A percentile compares a stretch with the other conserved stretches of the same genome.
phyloP scores from a whole-genome alignment of 805 yeast species.

The Ogataea kodamae region DNA sequence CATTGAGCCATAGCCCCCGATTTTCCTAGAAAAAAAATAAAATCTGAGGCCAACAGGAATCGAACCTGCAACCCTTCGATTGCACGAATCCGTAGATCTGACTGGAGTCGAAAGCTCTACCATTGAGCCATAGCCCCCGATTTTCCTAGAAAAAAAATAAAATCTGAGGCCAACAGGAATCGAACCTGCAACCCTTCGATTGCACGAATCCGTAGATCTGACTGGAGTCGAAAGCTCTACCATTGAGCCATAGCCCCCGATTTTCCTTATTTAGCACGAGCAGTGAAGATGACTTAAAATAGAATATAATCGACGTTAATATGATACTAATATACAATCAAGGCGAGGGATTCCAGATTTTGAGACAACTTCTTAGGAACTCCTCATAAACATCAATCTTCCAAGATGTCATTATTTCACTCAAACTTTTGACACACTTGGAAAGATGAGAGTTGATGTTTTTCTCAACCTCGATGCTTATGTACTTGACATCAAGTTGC shows the following conservation, averaged over 20 bases:
- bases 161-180: constrained; percentile 75
- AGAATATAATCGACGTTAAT: neutral
- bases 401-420: constrained; percentile 25
- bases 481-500: constrained; percentile 40
- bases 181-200: constrained; percentile 86
- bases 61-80: constrained; percentile 86
- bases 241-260: constrained; percentile 72
- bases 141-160: constrained; percentile 30
- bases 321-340: too few species aligned
- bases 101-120: constrained; percentile 77
- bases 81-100: constrained; percentile 35
- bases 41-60: constrained; percentile 75
- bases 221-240: constrained; percentile 77
- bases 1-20: constrained; percentile 72
- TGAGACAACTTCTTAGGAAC: constrained; percentile 21
- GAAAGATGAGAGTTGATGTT: constrained; percentile 33
- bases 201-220: constrained; percentile 35
- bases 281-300: neutral
- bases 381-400: constrained; percentile 25
- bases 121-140: constrained; percentile 72
- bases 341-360: constrained; percentile 30
- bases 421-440: constrained; percentile 14
- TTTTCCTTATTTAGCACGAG: too few species aligned
- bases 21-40: constrained; percentile 30
- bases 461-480: constrained; percentile 41